Base-by-base conservation (phyloP, 1,139 yeast genomes). In the Debaryomycetaceae sp. region DNA sequence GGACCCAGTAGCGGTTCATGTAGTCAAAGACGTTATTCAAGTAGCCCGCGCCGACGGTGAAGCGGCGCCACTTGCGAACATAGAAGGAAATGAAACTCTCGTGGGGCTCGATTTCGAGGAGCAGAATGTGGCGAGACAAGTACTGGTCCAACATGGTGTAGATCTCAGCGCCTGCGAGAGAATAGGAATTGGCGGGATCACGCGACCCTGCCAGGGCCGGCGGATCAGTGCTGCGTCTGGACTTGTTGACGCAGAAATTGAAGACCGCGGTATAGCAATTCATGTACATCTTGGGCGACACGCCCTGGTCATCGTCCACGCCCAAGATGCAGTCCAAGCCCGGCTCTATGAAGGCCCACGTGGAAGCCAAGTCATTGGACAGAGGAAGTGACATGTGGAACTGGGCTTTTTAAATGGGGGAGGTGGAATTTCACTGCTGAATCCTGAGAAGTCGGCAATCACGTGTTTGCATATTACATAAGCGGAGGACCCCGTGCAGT, bases 1-100 rank as follows among this genome's bases (percentile, higher is more conserved):
- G 85, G 28, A 92, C 96, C 98, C 98, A 92, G 55, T 90, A 90
- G 39, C 97, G 72, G 53, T 92, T 92, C 72, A 92, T 77, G 53
- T 92, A 92, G 50, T 87, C 95, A 49, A 90, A 85, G 18, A 92
- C 92, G 52, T 92, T 93, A 53, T 86, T 86, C 54, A 92, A 60
- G 52, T 85, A 82, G 13, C 87, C 81, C 1, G 97, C 94, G 23
- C 98, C 98, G 33, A 83, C 74, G 22, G 93, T 77, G 50, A 73
- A 92, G 37, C 97, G 68, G 37, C 78, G 76, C 96, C 97, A 92
- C 39, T 80, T 73, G 43, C 75, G 65, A 27, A 85, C 94, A 49
- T 92, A 92, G 48, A 83, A 87, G 40, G 77, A 80, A 41, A 92
- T 62, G 44, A 87, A 79, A 4, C 77, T 59, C 49, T 85, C 95